These are phyloP conservation scores for Leucosporidium yakuticum DNA, from an alignment of 768 basidiomycete species.

Conservation along the genomic window DNA sequence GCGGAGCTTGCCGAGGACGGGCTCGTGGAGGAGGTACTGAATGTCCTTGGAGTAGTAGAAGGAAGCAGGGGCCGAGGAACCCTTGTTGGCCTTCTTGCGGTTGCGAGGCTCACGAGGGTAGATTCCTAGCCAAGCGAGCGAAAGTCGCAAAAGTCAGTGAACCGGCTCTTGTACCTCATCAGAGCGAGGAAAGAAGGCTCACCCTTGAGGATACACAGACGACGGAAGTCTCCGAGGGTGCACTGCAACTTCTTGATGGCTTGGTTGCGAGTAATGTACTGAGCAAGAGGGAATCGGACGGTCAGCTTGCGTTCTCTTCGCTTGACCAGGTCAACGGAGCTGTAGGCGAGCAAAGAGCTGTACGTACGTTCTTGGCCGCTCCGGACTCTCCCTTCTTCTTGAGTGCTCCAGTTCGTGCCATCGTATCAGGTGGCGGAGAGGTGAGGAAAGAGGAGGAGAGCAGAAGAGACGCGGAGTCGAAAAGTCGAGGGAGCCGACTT, in stretches of 20 bases:
- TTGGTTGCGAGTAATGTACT: slow-evolving; percentile 69
- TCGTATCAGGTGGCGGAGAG: background rate
- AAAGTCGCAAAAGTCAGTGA: background rate
- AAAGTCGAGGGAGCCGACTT: no score
- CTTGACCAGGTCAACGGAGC: background rate
- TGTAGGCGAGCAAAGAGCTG: background rate
- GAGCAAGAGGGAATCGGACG: background rate
- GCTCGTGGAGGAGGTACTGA: slow-evolving; percentile 93
- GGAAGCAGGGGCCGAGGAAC: slow-evolving; percentile 89
- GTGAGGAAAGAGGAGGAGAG: no score
- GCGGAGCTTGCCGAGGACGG: slow-evolving; percentile 81
- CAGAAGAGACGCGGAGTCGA: no score
- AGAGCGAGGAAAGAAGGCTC: slow-evolving; percentile 34
- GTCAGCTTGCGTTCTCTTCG: background rate
- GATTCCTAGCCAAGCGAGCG: slow-evolving; percentile 57
- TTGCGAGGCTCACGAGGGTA: slow-evolving; percentile 92
- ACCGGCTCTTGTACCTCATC: no score
- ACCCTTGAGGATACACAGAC: slow-evolving; percentile 97
- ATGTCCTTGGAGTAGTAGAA: slow-evolving; percentile 99
- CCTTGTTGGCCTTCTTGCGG: slow-evolving; percentile 92
- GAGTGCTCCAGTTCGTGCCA: slow-evolving; percentile 11
- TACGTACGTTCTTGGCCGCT: slow-evolving; percentile 64
- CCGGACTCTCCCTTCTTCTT: slow-evolving; percentile 74
- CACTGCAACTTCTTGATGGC: slow-evolving; percentile 95
- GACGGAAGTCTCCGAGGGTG: slow-evolving; percentile 90